Conservation (phyloP, 441 rosid genomes). For the Populus tomentosa region DNA sequence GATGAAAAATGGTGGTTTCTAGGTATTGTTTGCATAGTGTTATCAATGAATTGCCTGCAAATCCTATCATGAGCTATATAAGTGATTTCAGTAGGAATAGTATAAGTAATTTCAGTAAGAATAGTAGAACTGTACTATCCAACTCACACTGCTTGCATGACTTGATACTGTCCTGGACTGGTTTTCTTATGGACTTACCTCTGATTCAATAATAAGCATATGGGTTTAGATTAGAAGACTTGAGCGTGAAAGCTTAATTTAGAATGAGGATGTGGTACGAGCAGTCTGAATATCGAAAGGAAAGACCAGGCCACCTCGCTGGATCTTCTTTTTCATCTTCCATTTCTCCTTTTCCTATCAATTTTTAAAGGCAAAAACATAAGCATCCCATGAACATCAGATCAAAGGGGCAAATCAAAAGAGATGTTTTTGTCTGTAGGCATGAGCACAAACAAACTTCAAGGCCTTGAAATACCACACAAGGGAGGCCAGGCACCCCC, state of each 20-base stretch:
- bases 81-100: no score
- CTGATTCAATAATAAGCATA: not conserved
- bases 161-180: not conserved
- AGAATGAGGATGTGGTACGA: not conserved
- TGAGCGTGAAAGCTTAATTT: not conserved
- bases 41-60: not conserved
- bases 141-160: not conserved
- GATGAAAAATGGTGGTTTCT: not conserved
- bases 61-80: not conserved
- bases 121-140: not conserved
- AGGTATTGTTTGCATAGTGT: no score
- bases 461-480: no score
- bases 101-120: not conserved
- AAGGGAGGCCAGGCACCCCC: not conserved
- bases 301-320: no score
- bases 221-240: slow-evolving; percentile 3
- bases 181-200: not conserved
- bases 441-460: no score
- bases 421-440: no score
- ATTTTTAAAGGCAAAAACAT: not conserved
- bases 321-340: not conserved
- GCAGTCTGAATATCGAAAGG: not conserved
- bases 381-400: no score
- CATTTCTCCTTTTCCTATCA: no score
- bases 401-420: no score